Evolutionary conservation across 805 yeast species (phyloP).

Genomic region (Isabelozyma gotoi): DNA sequence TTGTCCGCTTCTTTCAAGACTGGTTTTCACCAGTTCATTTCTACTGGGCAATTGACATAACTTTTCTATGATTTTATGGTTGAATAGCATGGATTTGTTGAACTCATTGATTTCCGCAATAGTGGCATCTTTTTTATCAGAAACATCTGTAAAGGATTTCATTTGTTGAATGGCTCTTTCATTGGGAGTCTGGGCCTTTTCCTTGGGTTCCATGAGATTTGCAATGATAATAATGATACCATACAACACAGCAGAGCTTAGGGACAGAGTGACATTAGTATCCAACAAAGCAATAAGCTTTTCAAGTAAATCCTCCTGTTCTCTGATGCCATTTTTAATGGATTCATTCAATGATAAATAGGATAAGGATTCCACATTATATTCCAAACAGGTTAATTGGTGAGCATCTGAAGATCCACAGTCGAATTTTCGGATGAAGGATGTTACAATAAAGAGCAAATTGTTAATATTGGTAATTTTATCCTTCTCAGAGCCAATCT

Average conservation of each 20-base stretch:
- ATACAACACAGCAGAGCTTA: conserved; percentile 23
- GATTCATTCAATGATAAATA: conserved; percentile 42
- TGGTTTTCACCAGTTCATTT: neutral
- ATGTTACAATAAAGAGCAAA: neutral
- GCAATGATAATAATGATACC: conserved; percentile 43
- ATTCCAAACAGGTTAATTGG: no score
- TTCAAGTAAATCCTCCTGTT: conserved; percentile 29
- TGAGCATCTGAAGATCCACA: no score
- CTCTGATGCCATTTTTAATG: conserved; percentile 32
- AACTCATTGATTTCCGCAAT: conserved; percentile 27
- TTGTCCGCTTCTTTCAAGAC: conserved; percentile 4
- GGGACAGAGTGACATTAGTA: conserved; percentile 3
- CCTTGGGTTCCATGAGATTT: conserved; percentile 36
- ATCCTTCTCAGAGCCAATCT: conserved; percentile 24
- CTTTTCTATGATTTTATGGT: conserved; percentile 20
- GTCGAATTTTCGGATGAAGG: neutral
- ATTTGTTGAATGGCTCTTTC: conserved; percentile 34
- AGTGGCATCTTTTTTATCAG: conserved; percentile 21
- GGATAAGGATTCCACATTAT: conserved; percentile 47
- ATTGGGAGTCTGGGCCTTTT: conserved; percentile 22
- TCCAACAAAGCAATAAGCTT: conserved; percentile 11
- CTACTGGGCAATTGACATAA: neutral
- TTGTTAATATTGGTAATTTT: neutral
- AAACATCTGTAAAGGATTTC: conserved; percentile 34
- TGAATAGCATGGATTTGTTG: conserved; percentile 24